Conservation (phyloP, 2,329 filamentous ascomycete species). For the Colletotrichum filicis region DNA sequence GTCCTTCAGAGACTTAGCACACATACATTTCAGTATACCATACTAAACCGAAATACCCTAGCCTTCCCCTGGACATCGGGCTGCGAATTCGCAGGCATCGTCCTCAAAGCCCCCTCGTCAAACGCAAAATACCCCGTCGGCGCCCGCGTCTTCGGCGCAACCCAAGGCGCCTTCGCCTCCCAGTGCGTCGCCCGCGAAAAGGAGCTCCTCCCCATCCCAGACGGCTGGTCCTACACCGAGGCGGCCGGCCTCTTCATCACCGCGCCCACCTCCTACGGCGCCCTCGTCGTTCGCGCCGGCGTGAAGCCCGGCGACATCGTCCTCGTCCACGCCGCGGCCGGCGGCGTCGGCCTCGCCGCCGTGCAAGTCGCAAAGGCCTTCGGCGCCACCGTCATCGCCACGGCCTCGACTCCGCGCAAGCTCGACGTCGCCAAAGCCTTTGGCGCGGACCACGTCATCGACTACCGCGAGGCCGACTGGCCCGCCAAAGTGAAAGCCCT, state of each 20-base stretch:
- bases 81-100: slow-evolving; percentile 84
- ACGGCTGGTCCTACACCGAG: slow-evolving; percentile 85
- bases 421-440: slow-evolving; percentile 81
- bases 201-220: slow-evolving; percentile 77
- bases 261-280: slow-evolving; percentile 89
- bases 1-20: no score
- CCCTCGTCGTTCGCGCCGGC: slow-evolving; percentile 80
- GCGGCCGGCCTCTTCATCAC: slow-evolving; percentile 93
- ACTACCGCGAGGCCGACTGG: slow-evolving; percentile 76
- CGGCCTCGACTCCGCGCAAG: slow-evolving; percentile 84
- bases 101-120: slow-evolving; percentile 72
- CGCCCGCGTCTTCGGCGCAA: slow-evolving; percentile 86
- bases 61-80: slow-evolving; percentile 89
- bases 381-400: slow-evolving; percentile 93
- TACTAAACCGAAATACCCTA: slow-evolving; percentile 37
- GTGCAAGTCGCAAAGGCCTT: slow-evolving; percentile 94
- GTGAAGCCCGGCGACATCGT: slow-evolving; percentile 87
- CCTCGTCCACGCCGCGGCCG: slow-evolving; percentile 90
- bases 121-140: slow-evolving; percentile 77
- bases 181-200: slow-evolving; percentile 75
- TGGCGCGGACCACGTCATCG: slow-evolving; percentile 85
- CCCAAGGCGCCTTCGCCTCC: slow-evolving; percentile 88
- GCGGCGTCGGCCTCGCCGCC: slow-evolving; percentile 89
- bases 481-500: slow-evolving; percentile 79
- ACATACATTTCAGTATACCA: no score